Evolutionary conservation across 768 basidiomycete genomes (phyloP), one percentile per base, ranked within the genome.

Genomic region (Pseudohyphozyma bogoriensis): DNA sequence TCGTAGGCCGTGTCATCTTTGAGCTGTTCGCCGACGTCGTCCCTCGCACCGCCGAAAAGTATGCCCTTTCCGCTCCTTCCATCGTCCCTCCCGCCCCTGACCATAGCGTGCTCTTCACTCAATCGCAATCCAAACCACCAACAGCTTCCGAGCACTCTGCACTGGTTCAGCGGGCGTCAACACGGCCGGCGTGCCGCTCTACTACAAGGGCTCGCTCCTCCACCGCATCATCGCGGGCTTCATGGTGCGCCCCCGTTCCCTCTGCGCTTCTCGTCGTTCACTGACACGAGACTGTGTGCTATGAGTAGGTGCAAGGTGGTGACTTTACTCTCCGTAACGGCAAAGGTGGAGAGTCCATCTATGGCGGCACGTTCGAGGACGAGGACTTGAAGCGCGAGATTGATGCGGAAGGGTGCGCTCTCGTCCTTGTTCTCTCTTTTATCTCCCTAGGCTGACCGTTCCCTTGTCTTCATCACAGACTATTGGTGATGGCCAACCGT

Each of bases 401-500:
- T 26, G 85, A 89, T 65, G 73, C 81, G 0, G 80, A 82, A 70
- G 88, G 83, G 37, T 39, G 24, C 28, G 22, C 75, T 82, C 2
- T 36, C 2, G 0, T 8, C n/a, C n/a, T n/a, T n/a, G n/a, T n/a
- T n/a, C n/a, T n/a, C n/a, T n/a, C n/a, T n/a, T n/a, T n/a, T n/a
- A n/a, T n/a, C n/a, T n/a, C n/a, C n/a, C n/a, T n/a, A n/a, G n/a
- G n/a, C n/a, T n/a, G n/a, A n/a, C n/a, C n/a, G n/a, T n/a, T n/a
- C n/a, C n/a, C n/a, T n/a, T n/a, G n/a, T n/a, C n/a, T n/a, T n/a
- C n/a, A n/a, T 26, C 47, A 18, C 52, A 53, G 52, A 36, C 55
- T 92, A 31, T 76, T 93, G 15, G 88, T 87, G 68, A 93, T 92
- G 90, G 89, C 89, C 13, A 93, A 93, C 72, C 80, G 81, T 64